Conservation (phyloP, 805 yeast species). For the Grigorovia transvaalensis region DNA sequence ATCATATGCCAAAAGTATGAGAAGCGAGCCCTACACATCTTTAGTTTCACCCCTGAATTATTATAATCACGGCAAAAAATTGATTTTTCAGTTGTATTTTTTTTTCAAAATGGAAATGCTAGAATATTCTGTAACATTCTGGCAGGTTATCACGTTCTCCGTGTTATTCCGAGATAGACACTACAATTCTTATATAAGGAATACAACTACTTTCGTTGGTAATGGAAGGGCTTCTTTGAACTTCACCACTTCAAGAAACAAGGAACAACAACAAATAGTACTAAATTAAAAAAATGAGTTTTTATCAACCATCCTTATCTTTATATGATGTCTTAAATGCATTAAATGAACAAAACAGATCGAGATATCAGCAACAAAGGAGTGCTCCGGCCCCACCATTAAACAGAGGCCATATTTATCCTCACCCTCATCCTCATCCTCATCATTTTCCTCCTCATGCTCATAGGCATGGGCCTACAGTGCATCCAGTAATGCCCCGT, state of each 20-base stretch:
- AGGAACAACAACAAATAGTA: neutral
- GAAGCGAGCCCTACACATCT: too few relatives aligned
- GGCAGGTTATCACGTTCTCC: neutral
- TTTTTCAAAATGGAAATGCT: neutral
- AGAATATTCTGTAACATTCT: neutral
- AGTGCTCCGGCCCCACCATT: neutral
- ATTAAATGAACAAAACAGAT: conserved; percentile 14
- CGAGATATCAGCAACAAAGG: conserved; percentile 7
- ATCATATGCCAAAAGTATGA: too few relatives aligned
- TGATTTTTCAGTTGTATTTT: neutral
- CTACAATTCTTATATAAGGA: neutral
- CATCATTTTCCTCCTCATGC: conserved; percentile 2
- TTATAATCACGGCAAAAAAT: too few relatives aligned
- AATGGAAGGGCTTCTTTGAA: too few relatives aligned
- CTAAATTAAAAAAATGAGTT: conserved; percentile 15
- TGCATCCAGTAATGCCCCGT: neutral
- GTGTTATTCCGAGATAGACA: too few relatives aligned
- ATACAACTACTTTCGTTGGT: neutral
- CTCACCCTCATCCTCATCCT: conserved; percentile 1
- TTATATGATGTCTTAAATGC: conserved; percentile 24
- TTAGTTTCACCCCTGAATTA: too few relatives aligned
- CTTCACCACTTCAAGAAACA: too few relatives aligned
- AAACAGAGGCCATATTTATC: conserved; percentile 1
- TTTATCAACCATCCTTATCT: conserved; percentile 24
- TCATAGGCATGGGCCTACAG: neutral